A percentile compares a stretch with the other conserved stretches of the same genome.
Conservation (phyloP, 2,329 filamentous ascomycete genomes). For the Xylaria sp. region DNA sequence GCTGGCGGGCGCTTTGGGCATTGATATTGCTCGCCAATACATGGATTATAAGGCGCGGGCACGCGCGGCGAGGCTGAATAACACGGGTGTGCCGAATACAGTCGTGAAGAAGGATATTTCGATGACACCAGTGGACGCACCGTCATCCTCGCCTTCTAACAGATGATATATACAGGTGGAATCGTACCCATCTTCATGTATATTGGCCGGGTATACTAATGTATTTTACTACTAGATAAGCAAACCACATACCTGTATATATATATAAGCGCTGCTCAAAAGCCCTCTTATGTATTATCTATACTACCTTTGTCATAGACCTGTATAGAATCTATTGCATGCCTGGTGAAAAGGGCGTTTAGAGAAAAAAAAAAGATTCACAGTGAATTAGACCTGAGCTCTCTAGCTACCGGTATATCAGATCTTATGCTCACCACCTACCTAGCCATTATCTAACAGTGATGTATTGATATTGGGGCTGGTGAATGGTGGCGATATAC, state of each 20-base stretch:
- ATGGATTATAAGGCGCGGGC: conserved; percentile 45
- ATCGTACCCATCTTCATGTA: conserved; percentile 9
- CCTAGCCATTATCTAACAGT: too few relatives aligned
- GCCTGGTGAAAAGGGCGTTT: neutral
- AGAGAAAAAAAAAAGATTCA: neutral
- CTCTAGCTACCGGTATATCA: too few relatives aligned
- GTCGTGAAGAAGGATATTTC: conserved; percentile 30
- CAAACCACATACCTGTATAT: neutral
- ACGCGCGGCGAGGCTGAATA: conserved; percentile 45
- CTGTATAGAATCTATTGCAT: neutral
- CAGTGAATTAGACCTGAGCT: neutral
- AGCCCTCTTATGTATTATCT: neutral
- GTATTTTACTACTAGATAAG: neutral
- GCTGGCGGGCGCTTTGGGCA: conserved; percentile 58
- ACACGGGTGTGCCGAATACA: conserved; percentile 41
- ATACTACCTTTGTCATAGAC: neutral
- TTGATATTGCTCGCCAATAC: conserved; percentile 51
- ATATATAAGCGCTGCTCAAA: neutral
- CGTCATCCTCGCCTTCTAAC: conserved; percentile 16
- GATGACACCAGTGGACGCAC: conserved; percentile 6
- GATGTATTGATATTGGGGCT: neutral
- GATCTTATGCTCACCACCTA: too few relatives aligned
- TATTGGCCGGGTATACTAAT: neutral
- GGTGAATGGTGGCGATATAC: neutral
- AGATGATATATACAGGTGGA: conserved; percentile 19